Evolutionary conservation across 108 stramenopile genomes (phyloP), one percentile per base, ranked within the genome.

Genomic region (Parietichytrium sp.): DNA sequence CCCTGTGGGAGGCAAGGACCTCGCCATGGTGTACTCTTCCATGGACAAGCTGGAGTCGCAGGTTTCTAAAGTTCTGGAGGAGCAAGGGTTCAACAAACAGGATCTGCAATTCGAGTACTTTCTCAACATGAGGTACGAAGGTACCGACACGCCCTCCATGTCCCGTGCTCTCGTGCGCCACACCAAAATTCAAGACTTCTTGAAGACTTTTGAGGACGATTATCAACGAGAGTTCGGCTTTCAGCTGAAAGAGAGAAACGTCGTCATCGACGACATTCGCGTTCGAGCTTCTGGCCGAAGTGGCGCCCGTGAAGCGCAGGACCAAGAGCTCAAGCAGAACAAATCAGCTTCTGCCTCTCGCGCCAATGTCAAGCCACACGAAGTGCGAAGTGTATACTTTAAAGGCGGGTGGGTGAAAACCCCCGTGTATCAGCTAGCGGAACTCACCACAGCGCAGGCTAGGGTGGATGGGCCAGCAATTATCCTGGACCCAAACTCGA

Each of bases 81-180:
- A 72, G 8, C 95, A 97, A 78, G 97, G 97, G 8, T 96, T 96
- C 81, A 51, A 55, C 0, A 54, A 88, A 23, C 88, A 87, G 6
- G 79, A 79, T 12, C 51, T 87, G 26, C 10, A 1, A 27, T 48
- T 47, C 55, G 55, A 80, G 49, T 50, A 23, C 13, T 90, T 54
- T 49, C 48, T 87, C 29, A 89, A 99, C 83, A 89, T 97, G 85
- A 90, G 98, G 3, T 99, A 94, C 83, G 83, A 93, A 78, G 98
- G 98, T 29, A 97, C 98, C 0, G 98, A 99, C 80, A 97, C 92
- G 61, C 93, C 96, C 23, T 91, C 95, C 52, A 96, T 97, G 96
- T 93, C 94, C 27, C 61, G 38, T 16, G 61, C 16, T 6, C 80
- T 38, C 38, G 83, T 84, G 52, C 45, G 42, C 13, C 49, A 26